phyloP scores from a whole-genome alignment of 805 yeast species.

The Myxozyma mucilagina region DNA sequence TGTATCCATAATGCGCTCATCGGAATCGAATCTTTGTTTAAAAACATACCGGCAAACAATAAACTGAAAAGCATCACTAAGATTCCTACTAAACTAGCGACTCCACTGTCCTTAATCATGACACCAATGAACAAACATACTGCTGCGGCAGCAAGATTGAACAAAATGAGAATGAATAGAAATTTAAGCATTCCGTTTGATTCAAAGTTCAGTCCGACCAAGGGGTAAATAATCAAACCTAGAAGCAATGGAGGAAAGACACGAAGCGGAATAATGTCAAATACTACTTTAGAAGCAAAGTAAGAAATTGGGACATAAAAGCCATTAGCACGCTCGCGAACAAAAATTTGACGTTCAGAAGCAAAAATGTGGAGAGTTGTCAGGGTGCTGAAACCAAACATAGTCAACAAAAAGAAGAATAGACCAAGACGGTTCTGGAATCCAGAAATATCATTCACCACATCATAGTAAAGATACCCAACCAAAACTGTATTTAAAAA shows the following conservation, averaged over 20 bases:
- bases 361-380: constrained; percentile 91
- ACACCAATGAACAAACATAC: constrained; percentile 88
- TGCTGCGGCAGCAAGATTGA: constrained; percentile 82
- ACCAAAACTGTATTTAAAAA: constrained; percentile 55
- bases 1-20: constrained; percentile 63
- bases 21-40: constrained; percentile 72
- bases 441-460: constrained; percentile 87
- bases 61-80: constrained; percentile 79
- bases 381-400: constrained; percentile 91
- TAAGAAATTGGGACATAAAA: constrained; percentile 88
- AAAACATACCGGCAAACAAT: constrained; percentile 89
- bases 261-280: constrained; percentile 91
- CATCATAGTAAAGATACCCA: constrained; percentile 80
- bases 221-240: constrained; percentile 79
- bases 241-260: constrained; percentile 88
- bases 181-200: constrained; percentile 74
- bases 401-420: constrained; percentile 84
- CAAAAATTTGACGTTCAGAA: constrained; percentile 81
- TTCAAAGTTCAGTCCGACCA: constrained; percentile 70
- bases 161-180: constrained; percentile 67
- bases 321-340: constrained; percentile 91
- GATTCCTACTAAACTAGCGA: constrained; percentile 87
- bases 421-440: constrained; percentile 94
- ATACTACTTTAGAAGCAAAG: constrained; percentile 77
- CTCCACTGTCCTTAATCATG: constrained; percentile 81